A percentile compares a stretch with the other conserved stretches of the same genome.
Evolutionary conservation across 495 filamentous ascomycete genomes (phyloP).

Genomic region (Aspergillus hancockii): DNA sequence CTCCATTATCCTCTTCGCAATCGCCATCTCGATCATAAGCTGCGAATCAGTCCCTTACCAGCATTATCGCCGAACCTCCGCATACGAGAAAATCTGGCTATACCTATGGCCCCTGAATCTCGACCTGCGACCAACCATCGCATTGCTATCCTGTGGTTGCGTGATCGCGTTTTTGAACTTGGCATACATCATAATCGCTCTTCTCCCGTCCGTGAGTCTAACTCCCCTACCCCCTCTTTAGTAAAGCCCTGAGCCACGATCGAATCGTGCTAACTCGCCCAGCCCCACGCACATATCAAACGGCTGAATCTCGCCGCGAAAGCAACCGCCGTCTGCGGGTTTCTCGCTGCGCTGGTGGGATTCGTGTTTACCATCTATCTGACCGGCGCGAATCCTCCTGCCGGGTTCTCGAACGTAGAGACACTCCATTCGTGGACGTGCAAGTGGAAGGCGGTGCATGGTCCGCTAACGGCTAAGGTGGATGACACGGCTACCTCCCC

Average conservation of each 20-base stretch:
- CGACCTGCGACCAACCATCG: slow-evolving; percentile 47
- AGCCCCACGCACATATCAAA: slow-evolving; percentile 41
- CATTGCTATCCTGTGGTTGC: slow-evolving; percentile 45
- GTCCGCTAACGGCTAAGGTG: background rate
- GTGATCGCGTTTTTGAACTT: slow-evolving; percentile 41
- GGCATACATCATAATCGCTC: slow-evolving; percentile 40
- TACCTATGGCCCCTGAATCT: slow-evolving; percentile 53
- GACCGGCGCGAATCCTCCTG: slow-evolving; percentile 39
- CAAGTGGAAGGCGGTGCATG: slow-evolving; percentile 40
- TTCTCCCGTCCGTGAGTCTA: slow-evolving; percentile 47
- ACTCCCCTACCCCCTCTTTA: background rate
- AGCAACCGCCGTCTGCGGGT: slow-evolving; percentile 33
- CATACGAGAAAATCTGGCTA: slow-evolving; percentile 38
- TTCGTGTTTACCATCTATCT: slow-evolving; percentile 46
- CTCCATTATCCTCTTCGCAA: slow-evolving; percentile 31
- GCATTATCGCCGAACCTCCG: slow-evolving; percentile 40
- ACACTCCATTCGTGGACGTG: slow-evolving; percentile 56
- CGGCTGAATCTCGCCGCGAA: slow-evolving; percentile 42
- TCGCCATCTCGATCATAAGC: slow-evolving; percentile 40
- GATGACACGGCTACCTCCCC: slow-evolving; percentile 15
- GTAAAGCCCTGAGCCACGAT: background rate
- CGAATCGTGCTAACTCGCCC: background rate
- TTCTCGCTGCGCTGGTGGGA: slow-evolving; percentile 43
- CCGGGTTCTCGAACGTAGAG: slow-evolving; percentile 39
- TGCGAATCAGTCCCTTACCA: slow-evolving; percentile 44